Percentiles rank a stretch among this genome's conserved stretches.
These are phyloP conservation scores for Linum trigynum DNA, from an alignment of 345 rosid species.

Conservation along the genomic window DNA sequence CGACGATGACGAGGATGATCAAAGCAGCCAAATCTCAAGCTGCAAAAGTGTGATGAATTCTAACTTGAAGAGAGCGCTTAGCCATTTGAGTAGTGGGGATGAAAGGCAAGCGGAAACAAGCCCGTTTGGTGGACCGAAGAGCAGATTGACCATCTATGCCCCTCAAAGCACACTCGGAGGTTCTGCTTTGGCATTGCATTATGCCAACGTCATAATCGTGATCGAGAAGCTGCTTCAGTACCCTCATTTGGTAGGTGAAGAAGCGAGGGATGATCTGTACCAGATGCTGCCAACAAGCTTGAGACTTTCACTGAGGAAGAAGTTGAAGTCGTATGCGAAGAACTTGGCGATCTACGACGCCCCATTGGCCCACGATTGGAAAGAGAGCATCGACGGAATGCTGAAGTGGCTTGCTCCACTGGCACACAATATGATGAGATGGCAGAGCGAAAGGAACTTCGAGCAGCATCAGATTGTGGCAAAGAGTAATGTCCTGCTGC, in stretches of 20 bases:
- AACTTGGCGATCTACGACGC: conserved; percentile 87
- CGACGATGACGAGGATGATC: conserved; percentile 32
- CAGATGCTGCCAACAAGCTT: conserved; percentile 88
- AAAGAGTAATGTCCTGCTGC: conserved; percentile 69
- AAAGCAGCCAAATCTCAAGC: conserved; percentile 40
- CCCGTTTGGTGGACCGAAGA: conserved; percentile 37
- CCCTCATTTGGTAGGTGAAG: conserved; percentile 92
- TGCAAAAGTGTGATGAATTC: conserved; percentile 28
- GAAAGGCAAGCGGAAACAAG: conserved; percentile 17
- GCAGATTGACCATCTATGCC: conserved; percentile 43
- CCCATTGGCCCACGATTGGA: conserved; percentile 92
- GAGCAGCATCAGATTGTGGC: conserved; percentile 87
- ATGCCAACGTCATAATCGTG: conserved; percentile 80
- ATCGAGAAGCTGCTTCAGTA: conserved; percentile 79
- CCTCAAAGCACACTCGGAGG: conserved; percentile 77
- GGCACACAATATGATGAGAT: conserved; percentile 89
- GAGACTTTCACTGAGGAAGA: conserved; percentile 47
- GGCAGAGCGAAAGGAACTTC: conserved; percentile 92
- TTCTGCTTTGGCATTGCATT: conserved; percentile 77
- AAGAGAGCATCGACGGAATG: conserved; percentile 61
- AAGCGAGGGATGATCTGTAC: conserved; percentile 89
- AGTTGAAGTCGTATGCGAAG: conserved; percentile 63
- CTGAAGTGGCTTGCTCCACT: conserved; percentile 83
- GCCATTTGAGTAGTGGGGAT: conserved; percentile 20
- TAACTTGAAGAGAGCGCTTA: conserved; percentile 26